Evolutionary conservation across 768 basidiomycete genomes (phyloP), one percentile per base, ranked within the genome.

Genomic region (Suillus clintonianus): DNA sequence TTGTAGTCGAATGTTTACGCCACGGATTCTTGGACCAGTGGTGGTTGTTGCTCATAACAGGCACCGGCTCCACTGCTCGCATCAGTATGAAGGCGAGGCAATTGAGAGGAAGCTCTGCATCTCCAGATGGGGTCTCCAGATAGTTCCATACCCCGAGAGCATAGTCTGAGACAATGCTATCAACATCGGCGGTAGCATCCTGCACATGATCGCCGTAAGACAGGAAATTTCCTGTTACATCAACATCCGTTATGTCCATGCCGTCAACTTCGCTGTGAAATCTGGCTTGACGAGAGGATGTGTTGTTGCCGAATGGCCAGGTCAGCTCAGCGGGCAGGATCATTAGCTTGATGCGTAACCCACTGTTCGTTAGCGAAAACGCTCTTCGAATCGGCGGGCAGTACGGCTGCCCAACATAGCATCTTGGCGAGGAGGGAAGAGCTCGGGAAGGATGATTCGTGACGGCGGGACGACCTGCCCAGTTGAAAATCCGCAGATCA

Each of bases 401-500:
- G 30, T 58, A 34, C 11, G 34, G 36, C 14, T 34, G 37, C 15
- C 60, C 48, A 19, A 48, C 48, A 15, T 61, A 61, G 60, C 60
- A 61, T 17, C 32, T 22, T 27, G 45, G 45, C 19, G 43, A n/a
- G 7, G 60, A 61, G 14, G 60, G 60, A 30, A 61, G 43, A 22
- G 60, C 60, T 7, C 51, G 15, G 37, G 42, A 47, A 39, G 56
- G 41, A 22, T 37, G 56, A 22, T 58, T 36, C 14, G 30, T 27
- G n/a, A 39, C 24, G 32, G 60, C 32, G 17, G 53, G 42, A 39
- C 45, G 32, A 13, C 61, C 61, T 19, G 61, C 61, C 61, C 61
- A 62, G n/a, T 53, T 32, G 51, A 62, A 47, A 36, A 62, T 54
- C n/a, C 22, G 41, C 27, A 54, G 51, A 34, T 56, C 36, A 9